These are phyloP conservation scores for Sanghuangporus baumii DNA, from an alignment of 1,284 basidiomycete species.

Conservation along the genomic window DNA sequence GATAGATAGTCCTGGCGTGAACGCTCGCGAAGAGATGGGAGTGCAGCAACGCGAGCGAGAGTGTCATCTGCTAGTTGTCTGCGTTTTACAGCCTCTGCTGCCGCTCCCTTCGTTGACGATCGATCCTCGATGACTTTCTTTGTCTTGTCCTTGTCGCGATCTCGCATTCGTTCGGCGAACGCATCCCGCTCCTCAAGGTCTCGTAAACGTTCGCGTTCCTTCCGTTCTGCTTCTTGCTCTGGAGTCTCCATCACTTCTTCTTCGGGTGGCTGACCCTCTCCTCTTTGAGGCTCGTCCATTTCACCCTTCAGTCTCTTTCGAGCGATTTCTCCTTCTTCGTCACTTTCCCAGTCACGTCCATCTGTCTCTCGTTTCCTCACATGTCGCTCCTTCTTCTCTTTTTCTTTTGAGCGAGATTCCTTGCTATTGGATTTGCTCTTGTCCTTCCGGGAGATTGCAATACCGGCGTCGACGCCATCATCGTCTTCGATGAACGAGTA, in stretches of 20 bases:
- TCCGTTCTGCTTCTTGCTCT: slow-evolving; percentile 68
- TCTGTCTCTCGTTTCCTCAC: slow-evolving; percentile 78
- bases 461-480: slow-evolving; percentile 47
- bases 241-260: slow-evolving; percentile 42
- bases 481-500: slow-evolving; percentile 81
- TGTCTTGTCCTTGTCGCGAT: slow-evolving; percentile 79
- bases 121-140: slow-evolving; percentile 93
- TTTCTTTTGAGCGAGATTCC: slow-evolving; percentile 40
- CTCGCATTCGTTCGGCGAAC: slow-evolving; percentile 84
- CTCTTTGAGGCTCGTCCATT: slow-evolving; percentile 25
- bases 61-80: slow-evolving; percentile 82
- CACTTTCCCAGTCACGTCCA: slow-evolving; percentile 78
- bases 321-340: slow-evolving; percentile 73
- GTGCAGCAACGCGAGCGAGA: slow-evolving; percentile 68
- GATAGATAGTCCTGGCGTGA: slow-evolving; percentile 93
- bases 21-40: slow-evolving; percentile 79
- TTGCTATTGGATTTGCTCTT: slow-evolving; percentile 42
- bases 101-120: slow-evolving; percentile 65
- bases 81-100: slow-evolving; percentile 79
- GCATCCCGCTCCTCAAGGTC: slow-evolving; percentile 89
- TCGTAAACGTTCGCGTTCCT: slow-evolving; percentile 70
- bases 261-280: slow-evolving; percentile 32
- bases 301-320: slow-evolving; percentile 58
- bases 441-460: slow-evolving; percentile 29
- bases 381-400: slow-evolving; percentile 53